phyloP scores from a whole-genome alignment of 2,329 filamentous ascomycete species.

The Rhexocercosporidium sp. region DNA sequence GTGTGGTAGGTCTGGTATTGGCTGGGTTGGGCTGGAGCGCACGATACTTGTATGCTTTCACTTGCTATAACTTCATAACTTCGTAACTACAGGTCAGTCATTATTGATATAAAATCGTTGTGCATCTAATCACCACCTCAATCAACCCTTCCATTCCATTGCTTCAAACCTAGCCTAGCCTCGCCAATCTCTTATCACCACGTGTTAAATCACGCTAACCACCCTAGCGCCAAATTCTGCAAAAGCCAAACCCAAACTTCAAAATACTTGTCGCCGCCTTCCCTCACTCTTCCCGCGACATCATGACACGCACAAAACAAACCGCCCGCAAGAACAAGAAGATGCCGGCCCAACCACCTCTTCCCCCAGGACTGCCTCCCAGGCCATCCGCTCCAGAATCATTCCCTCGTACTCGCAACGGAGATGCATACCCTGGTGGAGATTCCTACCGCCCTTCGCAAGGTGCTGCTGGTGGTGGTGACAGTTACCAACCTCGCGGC shows the following conservation, averaged over 20 bases:
- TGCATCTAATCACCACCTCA: no score
- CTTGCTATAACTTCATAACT: no score
- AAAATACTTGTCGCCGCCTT: not conserved
- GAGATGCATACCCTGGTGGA: constrained; percentile 32
- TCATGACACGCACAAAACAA: constrained; percentile 14
- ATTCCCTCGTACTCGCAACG: constrained; percentile 16
- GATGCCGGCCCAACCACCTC: constrained; percentile 40
- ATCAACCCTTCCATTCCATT: not conserved
- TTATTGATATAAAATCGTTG: no score
- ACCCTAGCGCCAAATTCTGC: not conserved
- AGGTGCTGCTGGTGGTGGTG: constrained; percentile 18
- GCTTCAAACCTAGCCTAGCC: not conserved
- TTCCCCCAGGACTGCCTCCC: constrained; percentile 36
- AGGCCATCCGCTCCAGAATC: constrained; percentile 20
- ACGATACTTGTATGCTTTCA: no score
- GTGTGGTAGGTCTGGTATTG: not conserved
- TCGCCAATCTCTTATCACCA: constrained; percentile 1
- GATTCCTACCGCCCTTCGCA: constrained; percentile 11
- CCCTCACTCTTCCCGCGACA: not conserved
- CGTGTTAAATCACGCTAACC: not conserved
- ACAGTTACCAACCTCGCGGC: constrained; percentile 19
- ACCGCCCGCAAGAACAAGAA: constrained; percentile 20
- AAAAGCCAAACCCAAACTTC: not conserved
- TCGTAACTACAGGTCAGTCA: no score
- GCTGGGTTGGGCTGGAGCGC: not conserved